Base-by-base conservation (phyloP, 495 filamentous ascomycete species). In the Baudoinia panamericana region DNA sequence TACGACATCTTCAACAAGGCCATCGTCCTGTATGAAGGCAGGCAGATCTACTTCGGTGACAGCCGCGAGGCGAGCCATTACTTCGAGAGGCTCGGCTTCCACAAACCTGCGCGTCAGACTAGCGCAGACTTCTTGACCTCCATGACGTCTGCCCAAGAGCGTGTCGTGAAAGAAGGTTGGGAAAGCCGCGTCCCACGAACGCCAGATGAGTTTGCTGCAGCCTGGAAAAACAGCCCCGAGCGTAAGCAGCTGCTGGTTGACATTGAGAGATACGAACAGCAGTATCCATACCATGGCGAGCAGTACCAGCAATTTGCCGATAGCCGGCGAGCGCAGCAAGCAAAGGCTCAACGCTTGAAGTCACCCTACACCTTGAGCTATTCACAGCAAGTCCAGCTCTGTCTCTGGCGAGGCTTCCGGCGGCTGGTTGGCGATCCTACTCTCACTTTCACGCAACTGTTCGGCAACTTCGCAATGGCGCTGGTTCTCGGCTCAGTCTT, bases 401-500 rank as follows among this genome's bases (percentile, higher is more conserved):
- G 87, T 55, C 64, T 87, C 11, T 70, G 67, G 56, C 71, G 87
- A 45, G 85, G 82, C 5, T 87, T 77, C 57, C 65, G 68, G 51
- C 65, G 79, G 28, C 61, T 94, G 2, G 66, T 58, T 15, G 80
- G 76, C 10, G 84, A 94, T 48, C 69, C 78, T 41, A 78, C 69
- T 49, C 63, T 90, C 50, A 80, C 79, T 3, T 41, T 92, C 20
- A 71, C 73, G 5, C 63, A 72, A 18, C 63, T 90, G 9, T 67
- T 93, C 48, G 82, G 77, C 21, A 90, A 93, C 52, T 66, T 68
- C 37, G 54, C 70, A 51, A 78, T 88, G 72, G 67, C 82, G 12
- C 61, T 94, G 17, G 78, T 95, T 56, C 72, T 93, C 51, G 71
- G 78, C 15, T 80, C 72, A 50, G 74, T 93, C 30, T 95, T 93